A percentile compares a stretch with the other conserved stretches of the same genome.
These are phyloP conservation scores for Paradendryphiella salina DNA, from an alignment of 2,329 filamentous ascomycete genomes.

Conservation along the genomic window DNA sequence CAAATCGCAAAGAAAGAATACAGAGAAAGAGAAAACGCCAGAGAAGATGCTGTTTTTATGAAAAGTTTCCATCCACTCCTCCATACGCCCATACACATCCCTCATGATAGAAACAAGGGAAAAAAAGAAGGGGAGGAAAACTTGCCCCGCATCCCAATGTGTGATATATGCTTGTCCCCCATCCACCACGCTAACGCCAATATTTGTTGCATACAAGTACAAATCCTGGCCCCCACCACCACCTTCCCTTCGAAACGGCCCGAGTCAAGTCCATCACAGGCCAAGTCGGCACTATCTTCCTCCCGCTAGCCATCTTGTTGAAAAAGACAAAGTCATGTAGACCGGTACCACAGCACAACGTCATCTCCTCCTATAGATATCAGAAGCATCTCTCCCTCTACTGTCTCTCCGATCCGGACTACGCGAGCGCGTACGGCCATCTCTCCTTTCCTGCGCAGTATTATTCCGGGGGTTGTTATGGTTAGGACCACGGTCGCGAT, in stretches of 20 bases:
- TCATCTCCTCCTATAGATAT: slow-evolving; percentile 36
- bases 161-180: too few species aligned
- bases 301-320: background rate
- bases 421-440: slow-evolving; percentile 39
- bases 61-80: too few species aligned
- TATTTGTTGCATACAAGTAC: too few species aligned
- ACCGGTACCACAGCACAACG: background rate
- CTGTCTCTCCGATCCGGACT: slow-evolving; percentile 43
- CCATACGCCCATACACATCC: too few species aligned
- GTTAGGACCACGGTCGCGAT: slow-evolving; percentile 28
- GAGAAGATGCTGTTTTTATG: too few species aligned
- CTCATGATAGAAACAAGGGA: too few species aligned
- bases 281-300: background rate
- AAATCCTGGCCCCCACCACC: too few species aligned
- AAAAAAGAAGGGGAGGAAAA: too few species aligned
- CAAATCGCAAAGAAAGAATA: background rate
- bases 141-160: too few species aligned
- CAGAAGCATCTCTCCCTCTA: slow-evolving; percentile 28
- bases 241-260: too few species aligned
- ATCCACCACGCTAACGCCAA: too few species aligned
- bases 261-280: too few species aligned
- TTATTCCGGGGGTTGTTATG: slow-evolving; percentile 28
- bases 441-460: slow-evolving; percentile 35
- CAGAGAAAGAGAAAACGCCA: background rate
- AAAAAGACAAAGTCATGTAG: background rate